Base-by-base conservation (phyloP, 495 filamentous ascomycete genomes). In the Aspergillus funiculosus region DNA sequence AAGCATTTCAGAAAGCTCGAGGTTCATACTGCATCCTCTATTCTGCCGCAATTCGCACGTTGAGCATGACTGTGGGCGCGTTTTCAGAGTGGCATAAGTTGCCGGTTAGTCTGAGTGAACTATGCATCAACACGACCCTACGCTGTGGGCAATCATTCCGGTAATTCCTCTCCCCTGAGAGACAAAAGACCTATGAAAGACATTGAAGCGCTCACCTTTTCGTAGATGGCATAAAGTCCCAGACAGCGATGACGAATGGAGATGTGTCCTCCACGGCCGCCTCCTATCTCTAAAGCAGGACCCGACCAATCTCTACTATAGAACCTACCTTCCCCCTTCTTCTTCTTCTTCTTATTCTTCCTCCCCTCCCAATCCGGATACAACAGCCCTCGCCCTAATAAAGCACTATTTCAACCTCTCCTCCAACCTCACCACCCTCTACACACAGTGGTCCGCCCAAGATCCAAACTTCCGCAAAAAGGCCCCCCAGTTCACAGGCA, bases 381-480 rank as follows among this genome's bases (percentile, higher is more conserved):
- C 22, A 55, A n/a, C 32, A 31, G 62, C 86, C 1, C 72, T 79
- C 36, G 67, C 66, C 15, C 69, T 95, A 15, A 59, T 96, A 6
- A 75, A 72, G 19, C 81, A 85, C 62, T 96, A 96, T 61, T 82
- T 96, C 56, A 87, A 89, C 53, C 79, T 99, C 14, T 70, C 72
- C 0, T 73, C 84, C 15, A 82, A 94, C 50, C 67, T 95, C 21
- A 71, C 76, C 7, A 57, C 72, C 1, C 75, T 99, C 11, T 99
- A 99, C 63, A 61, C 82, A 19, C 79, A 91, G 68, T 99, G 92
- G 92, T 85, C 89, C 2, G 62, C 75, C 0, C 76, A 82, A 6
- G 92, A 99, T 61, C 63, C 85, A 13, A 95, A 97, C 62, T 99
- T 99, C 69, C 82, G 81, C 51, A 84, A 82, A 49, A 90, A 86